These are phyloP conservation scores for Candida ulmi DNA, from an alignment of 805 yeast genomes.

Conservation along the genomic window DNA sequence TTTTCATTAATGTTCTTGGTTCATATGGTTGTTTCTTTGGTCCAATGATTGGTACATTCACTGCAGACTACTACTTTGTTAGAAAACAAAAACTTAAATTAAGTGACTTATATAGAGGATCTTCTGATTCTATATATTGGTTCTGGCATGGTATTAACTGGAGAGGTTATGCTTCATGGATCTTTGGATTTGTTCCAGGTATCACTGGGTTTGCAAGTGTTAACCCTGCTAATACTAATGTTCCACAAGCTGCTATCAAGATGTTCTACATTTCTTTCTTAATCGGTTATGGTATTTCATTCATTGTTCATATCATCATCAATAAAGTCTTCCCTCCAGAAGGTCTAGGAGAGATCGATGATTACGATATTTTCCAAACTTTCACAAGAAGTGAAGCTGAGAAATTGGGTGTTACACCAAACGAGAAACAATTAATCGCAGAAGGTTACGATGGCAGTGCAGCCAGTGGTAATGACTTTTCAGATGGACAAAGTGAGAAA, in stretches of 20 bases:
- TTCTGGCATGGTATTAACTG: constrained; percentile 38
- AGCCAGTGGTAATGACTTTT: no score
- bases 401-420: constrained; percentile 25
- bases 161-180: constrained; percentile 34
- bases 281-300: constrained; percentile 21
- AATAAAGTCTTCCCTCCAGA: constrained; percentile 24
- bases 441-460: background rate
- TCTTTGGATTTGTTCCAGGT: constrained; percentile 34
- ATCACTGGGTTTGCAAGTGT: constrained; percentile 34
- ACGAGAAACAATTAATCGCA: constrained; percentile 6
- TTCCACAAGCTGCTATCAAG: constrained; percentile 22
- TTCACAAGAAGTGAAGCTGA: constrained; percentile 30
- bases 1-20: constrained; percentile 17
- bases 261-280: constrained; percentile 22
- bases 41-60: constrained; percentile 33
- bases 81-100: constrained; percentile 35
- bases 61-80: constrained; percentile 30
- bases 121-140: constrained; percentile 34
- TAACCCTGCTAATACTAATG: constrained; percentile 22
- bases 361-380: constrained; percentile 28
- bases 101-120: constrained; percentile 32
- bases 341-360: constrained; percentile 26
- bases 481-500: background rate
- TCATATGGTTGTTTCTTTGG: constrained; percentile 37
- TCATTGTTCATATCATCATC: constrained; percentile 18